These are phyloP conservation scores for Dactylella cylindrospora DNA, from an alignment of 2,329 filamentous ascomycete species.

Conservation along the genomic window DNA sequence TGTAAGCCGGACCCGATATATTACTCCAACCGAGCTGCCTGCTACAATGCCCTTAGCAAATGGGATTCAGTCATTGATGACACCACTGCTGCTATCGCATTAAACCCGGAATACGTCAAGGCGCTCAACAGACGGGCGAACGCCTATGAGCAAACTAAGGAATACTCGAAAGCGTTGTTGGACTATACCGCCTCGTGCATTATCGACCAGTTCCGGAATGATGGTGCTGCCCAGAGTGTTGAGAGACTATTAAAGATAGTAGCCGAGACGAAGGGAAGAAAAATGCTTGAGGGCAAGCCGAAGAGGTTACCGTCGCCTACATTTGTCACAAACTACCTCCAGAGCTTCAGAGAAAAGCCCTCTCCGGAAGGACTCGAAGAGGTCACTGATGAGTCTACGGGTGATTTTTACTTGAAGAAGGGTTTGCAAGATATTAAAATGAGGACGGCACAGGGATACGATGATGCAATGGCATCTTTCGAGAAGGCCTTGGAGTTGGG, in stretches of 20 bases:
- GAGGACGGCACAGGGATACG: slow-evolving; percentile 87
- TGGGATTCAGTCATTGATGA: slow-evolving; percentile 98
- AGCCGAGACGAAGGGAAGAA: slow-evolving; percentile 88
- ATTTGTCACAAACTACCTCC: slow-evolving; percentile 97
- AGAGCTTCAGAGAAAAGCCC: slow-evolving; percentile 87
- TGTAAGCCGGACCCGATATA: slow-evolving; percentile 98
- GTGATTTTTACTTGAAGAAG: slow-evolving; percentile 80
- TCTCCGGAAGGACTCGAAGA: slow-evolving; percentile 82
- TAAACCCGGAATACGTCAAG: slow-evolving; percentile 96
- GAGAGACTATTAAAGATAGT: slow-evolving; percentile 96
- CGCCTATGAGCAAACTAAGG: slow-evolving; percentile 89
- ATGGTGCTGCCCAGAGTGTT: slow-evolving; percentile 81
- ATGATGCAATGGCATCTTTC: slow-evolving; percentile 81
- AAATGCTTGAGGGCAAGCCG: slow-evolving; percentile 75
- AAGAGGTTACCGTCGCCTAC: slow-evolving; percentile 92
- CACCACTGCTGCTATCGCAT: slow-evolving; percentile 87
- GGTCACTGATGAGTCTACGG: slow-evolving; percentile 73
- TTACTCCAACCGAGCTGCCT: slow-evolving; percentile 97
- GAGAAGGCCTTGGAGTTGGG: slow-evolving; percentile 82
- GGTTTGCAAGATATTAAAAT: slow-evolving; percentile 73
- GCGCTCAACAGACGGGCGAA: slow-evolving; percentile 94
- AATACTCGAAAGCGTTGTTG: slow-evolving; percentile 89
- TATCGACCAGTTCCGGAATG: slow-evolving; percentile 95
- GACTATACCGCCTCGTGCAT: slow-evolving; percentile 99
- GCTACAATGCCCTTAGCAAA: slow-evolving; percentile 87